phyloP scores from a whole-genome alignment of 805 yeast genomes.

The Wickerhamiella domercqiae region DNA sequence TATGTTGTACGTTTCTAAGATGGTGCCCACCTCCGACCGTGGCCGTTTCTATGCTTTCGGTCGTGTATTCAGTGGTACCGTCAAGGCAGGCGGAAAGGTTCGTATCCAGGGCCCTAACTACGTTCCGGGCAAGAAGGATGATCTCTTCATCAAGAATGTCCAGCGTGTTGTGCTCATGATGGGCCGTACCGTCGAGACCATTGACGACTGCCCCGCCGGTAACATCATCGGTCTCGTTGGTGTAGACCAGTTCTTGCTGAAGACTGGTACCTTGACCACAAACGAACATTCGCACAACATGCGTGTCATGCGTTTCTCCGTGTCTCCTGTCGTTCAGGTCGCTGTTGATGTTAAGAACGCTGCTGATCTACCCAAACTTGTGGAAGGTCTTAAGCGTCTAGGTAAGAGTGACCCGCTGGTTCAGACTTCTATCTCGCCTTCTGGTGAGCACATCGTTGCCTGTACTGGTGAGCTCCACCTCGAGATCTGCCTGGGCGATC shows the following conservation, averaged over 20 bases:
- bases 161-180: slow-evolving; percentile 99
- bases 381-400: slow-evolving; percentile 99
- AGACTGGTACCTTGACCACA: slow-evolving; percentile 98
- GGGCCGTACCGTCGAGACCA: slow-evolving; percentile 97
- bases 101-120: slow-evolving; percentile 99
- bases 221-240: slow-evolving; percentile 99
- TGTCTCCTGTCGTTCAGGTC: slow-evolving; percentile 98
- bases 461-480: slow-evolving; percentile 99
- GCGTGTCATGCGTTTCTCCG: slow-evolving; percentile 99
- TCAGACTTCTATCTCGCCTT: slow-evolving; percentile 65
- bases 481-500: slow-evolving; percentile 92
- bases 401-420: slow-evolving; percentile 99
- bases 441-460: slow-evolving; percentile 99
- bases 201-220: slow-evolving; percentile 99
- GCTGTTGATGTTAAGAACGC: slow-evolving; percentile 99
- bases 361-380: slow-evolving; percentile 97
- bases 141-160: slow-evolving; percentile 88
- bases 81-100: slow-evolving; percentile 96
- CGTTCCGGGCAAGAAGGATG: slow-evolving; percentile 96
- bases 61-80: slow-evolving; percentile 99
- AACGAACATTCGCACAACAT: slow-evolving; percentile 94
- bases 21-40: slow-evolving; percentile 99
- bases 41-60: slow-evolving; percentile 99
- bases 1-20: slow-evolving; percentile 99
- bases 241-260: slow-evolving; percentile 98